Base-by-base conservation (phyloP, 2,329 filamentous ascomycete genomes). In the Ceratocystis lukuohia region DNA sequence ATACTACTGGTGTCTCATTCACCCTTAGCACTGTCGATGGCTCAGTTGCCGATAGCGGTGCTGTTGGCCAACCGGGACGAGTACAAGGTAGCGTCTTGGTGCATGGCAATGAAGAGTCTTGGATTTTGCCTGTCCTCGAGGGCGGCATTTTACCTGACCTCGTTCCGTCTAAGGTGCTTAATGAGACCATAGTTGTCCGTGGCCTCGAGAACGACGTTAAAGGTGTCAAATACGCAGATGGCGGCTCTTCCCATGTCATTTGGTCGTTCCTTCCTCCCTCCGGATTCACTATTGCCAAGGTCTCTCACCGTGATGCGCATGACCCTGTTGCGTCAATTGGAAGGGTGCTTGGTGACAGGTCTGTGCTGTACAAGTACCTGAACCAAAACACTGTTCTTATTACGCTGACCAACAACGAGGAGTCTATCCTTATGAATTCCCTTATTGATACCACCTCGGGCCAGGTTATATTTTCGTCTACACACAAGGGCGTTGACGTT, bases 351-450 rank as follows among this genome's bases (percentile, higher is more conserved):
- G 92, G 91, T 30, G 88, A 99, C 72, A 85, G 94, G 56, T 87
- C 86, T n/a, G 94, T 99, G 61, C 83, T 93, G 69, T 99, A 99
- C 84, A 99, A 99, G 77, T 97, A 97, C 74, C 78, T 99, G 50
- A 96, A 95, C 77, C 85, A 89, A 0, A 96, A 96, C 75, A 82
- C 90, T 5, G 80, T 91, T 1, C 81, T 97, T 0, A 80, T 96
- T 59, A 89, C 88, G 1, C 81, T 89, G 1, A 77, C 86, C 1
- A 81, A 87, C 44, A 81, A 87, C 25, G 77, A 78, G 10, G 72
- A 80, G 2, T 80, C 79, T 2, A 81, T 80, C 0, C 84, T 91
- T 6, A 86, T 85, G 0, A 80, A 95, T 69, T 91, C 93, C 72
- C 80, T 97, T 10, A 75, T 99, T 15, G 92, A 99, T 73, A 89